Conservation (phyloP, 2,329 filamentous ascomycete species). For the Nothopassalora personata region DNA sequence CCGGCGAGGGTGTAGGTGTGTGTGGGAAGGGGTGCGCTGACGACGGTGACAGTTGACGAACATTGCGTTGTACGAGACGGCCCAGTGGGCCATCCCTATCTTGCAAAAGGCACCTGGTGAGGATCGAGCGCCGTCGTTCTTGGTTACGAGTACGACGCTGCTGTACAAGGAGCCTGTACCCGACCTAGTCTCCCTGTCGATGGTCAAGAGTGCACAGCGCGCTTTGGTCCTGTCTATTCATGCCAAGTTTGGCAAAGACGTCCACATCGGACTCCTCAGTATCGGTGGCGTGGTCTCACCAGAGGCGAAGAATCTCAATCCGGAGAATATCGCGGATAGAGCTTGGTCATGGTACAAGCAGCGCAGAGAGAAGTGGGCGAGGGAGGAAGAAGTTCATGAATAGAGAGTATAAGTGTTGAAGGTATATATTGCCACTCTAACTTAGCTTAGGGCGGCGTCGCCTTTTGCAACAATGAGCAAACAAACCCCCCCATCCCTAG, state of each 20-base stretch:
- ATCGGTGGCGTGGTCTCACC: conserved; percentile 42
- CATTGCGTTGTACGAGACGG: conserved; percentile 45
- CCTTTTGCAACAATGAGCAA: too few species aligned
- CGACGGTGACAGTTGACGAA: conserved; percentile 39
- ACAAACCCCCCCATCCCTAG: background rate
- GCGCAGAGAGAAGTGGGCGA: conserved; percentile 33
- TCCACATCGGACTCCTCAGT: conserved; percentile 46
- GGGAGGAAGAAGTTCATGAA: conserved; percentile 38
- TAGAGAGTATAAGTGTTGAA: too few species aligned
- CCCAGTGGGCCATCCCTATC: conserved; percentile 45
- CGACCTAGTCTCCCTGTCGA: conserved; percentile 45
- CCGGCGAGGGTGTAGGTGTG: background rate
- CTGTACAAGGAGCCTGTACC: conserved; percentile 46
- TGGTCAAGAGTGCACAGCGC: conserved; percentile 49
- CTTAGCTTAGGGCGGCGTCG: too few species aligned
- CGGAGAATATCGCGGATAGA: conserved; percentile 42
- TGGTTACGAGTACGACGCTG: conserved; percentile 45
- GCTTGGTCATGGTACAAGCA: conserved; percentile 43
- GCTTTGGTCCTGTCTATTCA: conserved; percentile 46
- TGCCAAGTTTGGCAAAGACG: conserved; percentile 38
- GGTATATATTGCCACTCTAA: too few species aligned
- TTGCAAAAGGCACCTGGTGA: conserved; percentile 33
- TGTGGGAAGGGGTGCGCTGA: background rate
- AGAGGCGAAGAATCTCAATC: conserved; percentile 40
- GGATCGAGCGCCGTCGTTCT: conserved; percentile 39